phyloP scores from a whole-genome alignment of 78 protist genomes.

The Polysphondylium violaceum region DNA sequence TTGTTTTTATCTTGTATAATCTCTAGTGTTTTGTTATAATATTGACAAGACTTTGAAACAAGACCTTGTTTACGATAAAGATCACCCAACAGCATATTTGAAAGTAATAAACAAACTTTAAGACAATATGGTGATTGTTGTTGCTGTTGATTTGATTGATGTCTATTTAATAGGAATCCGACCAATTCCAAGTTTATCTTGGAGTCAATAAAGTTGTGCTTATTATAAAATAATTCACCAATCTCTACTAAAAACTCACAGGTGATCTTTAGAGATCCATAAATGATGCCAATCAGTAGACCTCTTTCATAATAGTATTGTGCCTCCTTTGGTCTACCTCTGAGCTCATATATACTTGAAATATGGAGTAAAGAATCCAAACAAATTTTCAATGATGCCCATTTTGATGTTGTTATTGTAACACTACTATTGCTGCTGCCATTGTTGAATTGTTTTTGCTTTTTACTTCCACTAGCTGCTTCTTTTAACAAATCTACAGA shows the following conservation, averaged over 20 bases:
- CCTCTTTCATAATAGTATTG: constrained; percentile 74
- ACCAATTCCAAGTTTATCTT: constrained; percentile 60
- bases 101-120: constrained; percentile 4
- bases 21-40: neutral
- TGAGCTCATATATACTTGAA: constrained; percentile 48
- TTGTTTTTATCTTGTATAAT: neutral
- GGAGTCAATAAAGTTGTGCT: constrained; percentile 45
- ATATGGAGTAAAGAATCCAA: constrained; percentile 66
- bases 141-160: constrained; percentile 10
- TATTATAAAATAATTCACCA: constrained; percentile 52
- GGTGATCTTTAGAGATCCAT: constrained; percentile 57
- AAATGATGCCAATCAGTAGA: constrained; percentile 51
- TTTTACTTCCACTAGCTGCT: neutral
- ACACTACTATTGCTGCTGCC: neutral
- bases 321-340: constrained; percentile 74
- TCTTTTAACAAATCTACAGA: constrained; percentile 31
- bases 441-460: neutral
- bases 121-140: too few species aligned
- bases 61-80: constrained; percentile 35
- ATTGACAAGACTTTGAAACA: neutral
- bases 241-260: constrained; percentile 71
- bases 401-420: constrained; percentile 14
- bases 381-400: constrained; percentile 40
- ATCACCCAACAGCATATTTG: constrained; percentile 73
- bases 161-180: neutral